phyloP scores from a whole-genome alignment of 345 rosid species.

The Eucalyptus tenuipes region DNA sequence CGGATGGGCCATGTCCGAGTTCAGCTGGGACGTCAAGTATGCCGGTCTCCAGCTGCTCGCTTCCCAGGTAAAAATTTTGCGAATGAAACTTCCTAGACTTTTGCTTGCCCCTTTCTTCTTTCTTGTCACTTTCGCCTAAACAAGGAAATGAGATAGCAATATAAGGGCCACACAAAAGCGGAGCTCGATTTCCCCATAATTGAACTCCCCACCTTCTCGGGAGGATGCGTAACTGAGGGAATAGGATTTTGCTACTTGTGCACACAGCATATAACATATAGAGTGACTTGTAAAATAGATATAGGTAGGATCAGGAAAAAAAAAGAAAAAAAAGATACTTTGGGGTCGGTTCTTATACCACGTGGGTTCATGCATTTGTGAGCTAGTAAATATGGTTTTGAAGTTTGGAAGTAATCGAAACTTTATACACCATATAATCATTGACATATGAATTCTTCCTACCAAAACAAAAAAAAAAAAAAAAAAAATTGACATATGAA shows the following conservation, averaged over 20 bases:
- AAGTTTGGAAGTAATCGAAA: neutral
- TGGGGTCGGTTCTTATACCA: neutral
- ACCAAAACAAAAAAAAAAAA: too few species aligned
- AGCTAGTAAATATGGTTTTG: neutral
- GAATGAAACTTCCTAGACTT: neutral
- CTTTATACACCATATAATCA: neutral
- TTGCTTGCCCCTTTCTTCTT: neutral
- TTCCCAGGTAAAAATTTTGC: conserved; percentile 39
- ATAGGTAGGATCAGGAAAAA: neutral
- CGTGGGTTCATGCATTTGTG: neutral
- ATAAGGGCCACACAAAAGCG: neutral
- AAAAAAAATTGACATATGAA: neutral
- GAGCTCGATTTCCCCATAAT: neutral
- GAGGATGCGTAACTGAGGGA: neutral
- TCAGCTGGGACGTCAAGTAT: conserved; percentile 98
- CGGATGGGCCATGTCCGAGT: conserved; percentile 88
- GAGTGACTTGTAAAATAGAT: neutral
- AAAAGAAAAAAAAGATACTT: neutral
- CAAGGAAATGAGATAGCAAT: neutral
- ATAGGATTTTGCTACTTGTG: neutral
- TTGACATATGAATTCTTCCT: too few species aligned
- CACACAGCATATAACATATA: neutral
- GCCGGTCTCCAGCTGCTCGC: conserved; percentile 77
- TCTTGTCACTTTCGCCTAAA: neutral
- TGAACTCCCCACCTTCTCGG: neutral